Conservation (phyloP, 768 basidiomycete genomes). For the Dentipellis sp. region DNA sequence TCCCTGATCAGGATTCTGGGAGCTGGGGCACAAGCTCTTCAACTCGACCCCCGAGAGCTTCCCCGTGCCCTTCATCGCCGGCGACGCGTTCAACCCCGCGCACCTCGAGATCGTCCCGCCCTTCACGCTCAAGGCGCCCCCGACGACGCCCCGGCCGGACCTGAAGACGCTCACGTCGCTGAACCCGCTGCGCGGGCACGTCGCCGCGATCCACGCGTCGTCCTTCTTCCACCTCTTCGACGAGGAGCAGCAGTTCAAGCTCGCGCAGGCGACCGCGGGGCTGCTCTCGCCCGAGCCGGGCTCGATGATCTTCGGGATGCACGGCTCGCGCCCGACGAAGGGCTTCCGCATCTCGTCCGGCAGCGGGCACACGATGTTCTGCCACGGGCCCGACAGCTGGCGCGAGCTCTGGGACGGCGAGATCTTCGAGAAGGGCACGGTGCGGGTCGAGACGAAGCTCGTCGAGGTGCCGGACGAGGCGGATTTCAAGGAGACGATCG, state of each 20-base stretch:
- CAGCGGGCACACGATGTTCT: constrained; percentile 16
- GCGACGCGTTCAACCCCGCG: constrained; percentile 39
- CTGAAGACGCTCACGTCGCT: too few relatives aligned
- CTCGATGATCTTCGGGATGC: constrained; percentile 36
- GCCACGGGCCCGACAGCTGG: constrained; percentile 28
- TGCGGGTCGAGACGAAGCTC: background rate
- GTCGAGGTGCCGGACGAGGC: background rate
- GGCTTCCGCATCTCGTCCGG: constrained; percentile 14
- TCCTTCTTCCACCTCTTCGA: constrained; percentile 43
- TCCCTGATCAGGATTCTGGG: constrained; percentile 41
- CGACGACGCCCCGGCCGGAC: constrained; percentile 14
- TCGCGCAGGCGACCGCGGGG: constrained; percentile 31
- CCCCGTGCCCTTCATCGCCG: constrained; percentile 45
- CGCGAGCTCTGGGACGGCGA: constrained; percentile 27
- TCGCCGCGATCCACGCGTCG: constrained; percentile 36
- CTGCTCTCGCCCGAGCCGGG: constrained; percentile 35
- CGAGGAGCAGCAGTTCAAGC: constrained; percentile 28
- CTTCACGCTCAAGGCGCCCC: constrained; percentile 16
- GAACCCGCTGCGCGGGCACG: too few relatives aligned
- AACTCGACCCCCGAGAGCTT: constrained; percentile 39
- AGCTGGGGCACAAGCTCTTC: constrained; percentile 52
- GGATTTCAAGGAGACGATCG: too few relatives aligned
- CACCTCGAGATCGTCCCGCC: constrained; percentile 25
- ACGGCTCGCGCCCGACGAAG: constrained; percentile 24
- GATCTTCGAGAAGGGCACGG: constrained; percentile 25